These are phyloP conservation scores for Fomitopsis betulina DNA, from an alignment of 1,284 basidiomycete species.

Conservation along the genomic window DNA sequence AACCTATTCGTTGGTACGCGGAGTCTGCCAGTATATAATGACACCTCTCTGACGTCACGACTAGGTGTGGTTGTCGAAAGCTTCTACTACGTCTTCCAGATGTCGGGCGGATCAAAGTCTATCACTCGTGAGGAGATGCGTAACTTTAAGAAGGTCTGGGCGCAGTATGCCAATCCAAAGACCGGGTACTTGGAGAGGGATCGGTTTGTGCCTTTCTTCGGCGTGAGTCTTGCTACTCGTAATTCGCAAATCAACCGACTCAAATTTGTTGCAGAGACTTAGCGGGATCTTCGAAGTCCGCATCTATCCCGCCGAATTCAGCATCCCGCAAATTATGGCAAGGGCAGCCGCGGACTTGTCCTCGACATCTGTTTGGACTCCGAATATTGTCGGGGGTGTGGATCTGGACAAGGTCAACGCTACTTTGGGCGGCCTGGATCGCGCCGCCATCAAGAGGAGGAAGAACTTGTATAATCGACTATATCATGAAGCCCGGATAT, in stretches of 20 bases:
- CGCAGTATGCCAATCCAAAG: slow-evolving; percentile 74
- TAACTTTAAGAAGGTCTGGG: slow-evolving; percentile 93
- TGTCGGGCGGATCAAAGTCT: slow-evolving; percentile 76
- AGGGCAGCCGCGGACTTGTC: slow-evolving; percentile 33
- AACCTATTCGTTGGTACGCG: slow-evolving; percentile 85
- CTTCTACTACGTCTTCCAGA: slow-evolving; percentile 95
- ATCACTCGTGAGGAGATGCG: slow-evolving; percentile 90
- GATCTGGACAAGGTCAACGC: slow-evolving; percentile 60
- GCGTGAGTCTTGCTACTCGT: slow-evolving; percentile 43
- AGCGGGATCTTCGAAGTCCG: slow-evolving; percentile 82
- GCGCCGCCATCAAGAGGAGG: slow-evolving; percentile 55
- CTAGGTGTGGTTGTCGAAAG: slow-evolving; percentile 92
- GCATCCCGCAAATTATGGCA: slow-evolving; percentile 53
- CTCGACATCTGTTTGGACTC: slow-evolving; percentile 5
- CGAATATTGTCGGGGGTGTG: slow-evolving; percentile 43
- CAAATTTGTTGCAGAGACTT: slow-evolving; percentile 48
- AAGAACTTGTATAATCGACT: slow-evolving; percentile 70
- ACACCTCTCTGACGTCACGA: not conserved
- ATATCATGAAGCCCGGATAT: slow-evolving; percentile 82
- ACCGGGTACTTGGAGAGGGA: slow-evolving; percentile 76
- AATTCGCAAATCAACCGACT: no score
- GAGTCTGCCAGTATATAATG: not conserved
- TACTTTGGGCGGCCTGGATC: slow-evolving; percentile 64
- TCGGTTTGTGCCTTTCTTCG: slow-evolving; percentile 79
- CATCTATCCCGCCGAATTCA: slow-evolving; percentile 73